A percentile compares a stretch with the other conserved stretches of the same genome.
These are phyloP conservation scores for Mortierella sp. DNA, from an alignment of 371 early-diverging fungal species.

Conservation along the genomic window DNA sequence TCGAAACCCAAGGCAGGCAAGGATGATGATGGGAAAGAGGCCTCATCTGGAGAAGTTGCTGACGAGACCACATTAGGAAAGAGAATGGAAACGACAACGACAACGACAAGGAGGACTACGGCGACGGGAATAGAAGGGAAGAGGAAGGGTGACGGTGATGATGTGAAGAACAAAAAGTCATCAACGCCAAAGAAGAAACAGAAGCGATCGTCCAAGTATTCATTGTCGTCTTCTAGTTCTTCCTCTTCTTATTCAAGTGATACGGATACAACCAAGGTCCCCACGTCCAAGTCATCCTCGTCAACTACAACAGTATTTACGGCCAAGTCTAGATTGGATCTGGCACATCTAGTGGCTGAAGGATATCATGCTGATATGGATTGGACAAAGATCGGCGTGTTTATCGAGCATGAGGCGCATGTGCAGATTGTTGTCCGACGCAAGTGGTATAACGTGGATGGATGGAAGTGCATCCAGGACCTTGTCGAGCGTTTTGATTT, in stretches of 20 bases:
- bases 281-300: slow-evolving; percentile 6
- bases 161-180: background rate
- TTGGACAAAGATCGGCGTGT: slow-evolving; percentile 56
- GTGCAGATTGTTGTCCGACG: slow-evolving; percentile 55
- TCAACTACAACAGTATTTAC: background rate
- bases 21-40: background rate
- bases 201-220: background rate
- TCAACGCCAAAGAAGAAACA: background rate
- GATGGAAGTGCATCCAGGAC: slow-evolving; percentile 55
- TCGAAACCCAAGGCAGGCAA: background rate
- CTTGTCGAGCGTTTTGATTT: slow-evolving; percentile 51
- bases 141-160: too few species aligned
- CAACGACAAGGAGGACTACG: too few species aligned
- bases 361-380: slow-evolving; percentile 54
- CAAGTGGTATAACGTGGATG: slow-evolving; percentile 55
- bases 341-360: slow-evolving; percentile 43
- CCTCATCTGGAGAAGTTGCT: background rate
- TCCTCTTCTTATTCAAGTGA: background rate
- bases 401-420: slow-evolving; percentile 54
- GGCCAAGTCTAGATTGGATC: slow-evolving; percentile 26
- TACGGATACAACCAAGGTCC: background rate
- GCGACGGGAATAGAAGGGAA: too few species aligned
- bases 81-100: background rate
- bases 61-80: background rate
- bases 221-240: background rate